A percentile compares a stretch with the other conserved stretches of the same genome.
These are phyloP conservation scores for Plasmodium billcollinsi DNA, from an alignment of 169 alveolate genomes.

Conservation along the genomic window DNA sequence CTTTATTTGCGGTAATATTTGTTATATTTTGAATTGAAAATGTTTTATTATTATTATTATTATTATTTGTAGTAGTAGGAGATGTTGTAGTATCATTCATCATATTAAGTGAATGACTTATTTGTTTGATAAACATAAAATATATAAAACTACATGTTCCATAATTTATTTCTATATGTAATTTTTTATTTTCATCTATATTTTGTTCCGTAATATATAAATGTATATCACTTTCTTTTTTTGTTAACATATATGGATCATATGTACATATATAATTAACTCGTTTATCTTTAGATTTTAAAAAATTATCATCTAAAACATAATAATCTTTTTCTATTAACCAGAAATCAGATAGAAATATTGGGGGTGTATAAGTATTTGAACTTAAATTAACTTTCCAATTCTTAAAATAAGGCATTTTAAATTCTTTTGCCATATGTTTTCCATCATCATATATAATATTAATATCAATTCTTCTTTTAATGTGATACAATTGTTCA, in stretches of 20 bases:
- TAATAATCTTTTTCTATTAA: slow-evolving; percentile 78
- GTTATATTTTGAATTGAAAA: slow-evolving; percentile 68
- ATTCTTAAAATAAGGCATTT: slow-evolving; percentile 79
- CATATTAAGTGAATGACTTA: slow-evolving; percentile 55
- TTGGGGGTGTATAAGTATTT: slow-evolving; percentile 78
- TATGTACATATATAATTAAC: slow-evolving; percentile 68
- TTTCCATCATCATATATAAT: slow-evolving; percentile 70
- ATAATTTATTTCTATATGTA: slow-evolving; percentile 56
- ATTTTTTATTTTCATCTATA: slow-evolving; percentile 42
- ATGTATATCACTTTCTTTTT: slow-evolving; percentile 44
- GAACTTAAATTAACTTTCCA: slow-evolving; percentile 75
- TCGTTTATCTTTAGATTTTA: slow-evolving; percentile 56
- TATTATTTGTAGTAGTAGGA: slow-evolving; percentile 25
- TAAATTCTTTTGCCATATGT: slow-evolving; percentile 72
- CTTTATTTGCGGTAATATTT: slow-evolving; percentile 81
- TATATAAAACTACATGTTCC: slow-evolving; percentile 70
- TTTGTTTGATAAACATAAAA: slow-evolving; percentile 65
- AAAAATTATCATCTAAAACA: slow-evolving; percentile 56
- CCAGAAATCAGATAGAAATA: slow-evolving; percentile 83
- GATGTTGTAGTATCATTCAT: slow-evolving; percentile 51
- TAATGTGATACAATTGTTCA: slow-evolving; percentile 78
- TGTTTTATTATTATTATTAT: slow-evolving; percentile 1
- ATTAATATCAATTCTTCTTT: slow-evolving; percentile 79
- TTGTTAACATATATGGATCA: slow-evolving; percentile 75
- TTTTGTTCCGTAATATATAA: slow-evolving; percentile 26